These are phyloP conservation scores for Monosporascus sp. DNA, from an alignment of 2,329 filamentous ascomycete genomes.

Conservation along the genomic window DNA sequence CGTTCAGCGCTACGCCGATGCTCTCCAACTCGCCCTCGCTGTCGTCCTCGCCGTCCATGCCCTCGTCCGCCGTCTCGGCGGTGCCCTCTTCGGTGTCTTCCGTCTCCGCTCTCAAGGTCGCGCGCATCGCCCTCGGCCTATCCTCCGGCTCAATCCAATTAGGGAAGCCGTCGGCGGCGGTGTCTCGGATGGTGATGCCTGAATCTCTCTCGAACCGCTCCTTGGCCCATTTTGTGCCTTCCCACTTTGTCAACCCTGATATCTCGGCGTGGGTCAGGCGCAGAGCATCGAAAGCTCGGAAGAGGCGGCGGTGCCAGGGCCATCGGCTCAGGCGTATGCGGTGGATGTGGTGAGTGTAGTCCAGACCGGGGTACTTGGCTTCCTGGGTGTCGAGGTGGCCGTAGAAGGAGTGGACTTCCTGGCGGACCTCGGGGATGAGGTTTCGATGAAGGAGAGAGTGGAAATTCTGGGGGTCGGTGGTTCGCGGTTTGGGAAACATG, in stretches of 20 bases:
- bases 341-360: constrained; percentile 69
- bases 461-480: constrained; percentile 67
- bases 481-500: constrained; percentile 65
- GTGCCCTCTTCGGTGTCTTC: constrained; percentile 29
- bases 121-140: constrained; percentile 16
- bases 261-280: constrained; percentile 67
- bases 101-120: constrained; percentile 19
- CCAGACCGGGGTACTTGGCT: constrained; percentile 75
- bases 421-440: constrained; percentile 71
- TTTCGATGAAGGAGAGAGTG: constrained; percentile 62
- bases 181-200: constrained; percentile 63
- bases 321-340: constrained; percentile 73
- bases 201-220: constrained; percentile 75
- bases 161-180: constrained; percentile 62
- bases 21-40: constrained; percentile 50
- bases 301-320: constrained; percentile 70
- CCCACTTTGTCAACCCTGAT: constrained; percentile 69
- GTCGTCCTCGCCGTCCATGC: constrained; percentile 45
- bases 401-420: constrained; percentile 74
- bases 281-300: constrained; percentile 68
- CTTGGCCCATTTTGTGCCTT: constrained; percentile 78
- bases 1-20: constrained; percentile 57
- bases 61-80: constrained; percentile 38
- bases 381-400: constrained; percentile 74
- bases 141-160: constrained; percentile 52